These are phyloP conservation scores for Agaricus subrufescens DNA, from an alignment of 768 basidiomycete genomes.

Conservation along the genomic window DNA sequence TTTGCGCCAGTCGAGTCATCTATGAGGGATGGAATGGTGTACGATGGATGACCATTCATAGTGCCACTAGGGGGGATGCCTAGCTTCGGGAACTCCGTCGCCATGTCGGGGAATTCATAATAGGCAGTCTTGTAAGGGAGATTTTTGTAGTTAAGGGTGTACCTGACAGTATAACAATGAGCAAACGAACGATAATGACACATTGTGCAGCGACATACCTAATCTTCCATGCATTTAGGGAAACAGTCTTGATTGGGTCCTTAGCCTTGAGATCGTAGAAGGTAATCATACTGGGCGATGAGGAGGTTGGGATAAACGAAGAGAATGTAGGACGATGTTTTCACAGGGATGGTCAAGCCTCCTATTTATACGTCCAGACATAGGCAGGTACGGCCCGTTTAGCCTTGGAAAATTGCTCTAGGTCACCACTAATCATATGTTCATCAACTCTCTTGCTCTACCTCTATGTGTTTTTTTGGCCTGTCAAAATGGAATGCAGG, in stretches of 20 bases:
- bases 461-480: too few species aligned
- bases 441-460: too few species aligned
- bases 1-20: constrained; percentile 30
- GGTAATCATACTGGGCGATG: background rate
- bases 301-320: too few species aligned
- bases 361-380: too few species aligned
- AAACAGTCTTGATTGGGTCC: background rate
- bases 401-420: too few species aligned
- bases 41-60: constrained; percentile 21
- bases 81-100: constrained; percentile 17
- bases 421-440: too few species aligned
- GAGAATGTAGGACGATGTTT: too few species aligned
- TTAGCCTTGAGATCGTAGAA: background rate
- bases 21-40: constrained; percentile 40
- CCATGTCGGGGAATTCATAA: constrained; percentile 40
- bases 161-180: background rate
- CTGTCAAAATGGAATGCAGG: too few species aligned
- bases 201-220: too few species aligned
- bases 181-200: background rate
- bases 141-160: constrained; percentile 8
- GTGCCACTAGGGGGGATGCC: constrained; percentile 22
- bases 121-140: constrained; percentile 31
- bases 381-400: too few species aligned
- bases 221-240: constrained; percentile 4
- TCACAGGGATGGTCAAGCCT: too few species aligned